Base-by-base conservation (phyloP, 129 eudicot species). In the Tanacetum coccineum region DNA sequence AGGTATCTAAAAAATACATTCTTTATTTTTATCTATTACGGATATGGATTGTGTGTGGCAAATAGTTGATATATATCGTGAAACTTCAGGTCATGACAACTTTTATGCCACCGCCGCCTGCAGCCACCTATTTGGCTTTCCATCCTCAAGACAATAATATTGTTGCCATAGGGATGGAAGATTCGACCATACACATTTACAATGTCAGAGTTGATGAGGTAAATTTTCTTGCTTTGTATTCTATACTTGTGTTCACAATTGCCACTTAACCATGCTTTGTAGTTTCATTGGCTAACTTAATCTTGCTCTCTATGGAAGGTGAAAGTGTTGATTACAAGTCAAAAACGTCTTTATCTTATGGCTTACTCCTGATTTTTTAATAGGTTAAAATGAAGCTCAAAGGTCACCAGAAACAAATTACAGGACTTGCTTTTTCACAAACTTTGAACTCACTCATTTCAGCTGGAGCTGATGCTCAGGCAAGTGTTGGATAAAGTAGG, bases 121-220 rank as follows among this genome's bases (percentile, higher is more conserved):
- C 87, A 13, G 93, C 90, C 51, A 83, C 96, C 57, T 89, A 70
- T 66, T 70, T 89, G 83, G 96, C 93, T 52, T 89, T 89, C 70
- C 93, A 89, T 79, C 96, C 96, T 54, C 96, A 83, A 49, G 96
- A 89, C 81, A 89, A 89, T 76, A 89, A 89, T 75, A 75, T 89
- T 14, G 77, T 89, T 74, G 96, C 94, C 32, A 83, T 89, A 9
- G 96, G 93, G 69, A 89, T 89, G 94, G 96, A 89, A 63, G 96
- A 83, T 63, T 85, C 96, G 4, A 76, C 89, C 55, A 83, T 88
- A 46, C 93, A 83, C 47, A 88, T 88, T 55, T 88, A 88, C 79
- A 88, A 85, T 77, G 93, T 88, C 62, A 71, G 89, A 73, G 81
- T 85, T 66, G 96, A 89, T 39, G 96, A 85, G 96, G 96, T 89